Percentiles rank a stretch among this genome's conserved stretches.
Conservation (phyloP, 2,329 filamentous ascomycete genomes). For the Coniochaeta hoffmannii region DNA sequence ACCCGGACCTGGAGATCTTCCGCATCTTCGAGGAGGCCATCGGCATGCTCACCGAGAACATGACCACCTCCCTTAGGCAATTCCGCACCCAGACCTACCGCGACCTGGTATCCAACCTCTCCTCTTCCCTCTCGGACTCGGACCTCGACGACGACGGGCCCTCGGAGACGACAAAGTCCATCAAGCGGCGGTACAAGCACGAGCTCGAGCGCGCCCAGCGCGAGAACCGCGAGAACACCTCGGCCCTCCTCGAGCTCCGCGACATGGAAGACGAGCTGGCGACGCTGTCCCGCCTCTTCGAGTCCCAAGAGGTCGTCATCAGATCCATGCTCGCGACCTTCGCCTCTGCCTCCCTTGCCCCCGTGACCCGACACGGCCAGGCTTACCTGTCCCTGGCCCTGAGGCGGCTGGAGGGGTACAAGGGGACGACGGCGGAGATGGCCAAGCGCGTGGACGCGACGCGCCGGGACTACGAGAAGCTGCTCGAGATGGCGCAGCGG, state of each 20-base stretch:
- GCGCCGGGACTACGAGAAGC: slow-evolving; percentile 55
- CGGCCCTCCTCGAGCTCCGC: slow-evolving; percentile 52
- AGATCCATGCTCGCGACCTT: slow-evolving; percentile 38
- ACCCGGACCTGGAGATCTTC: slow-evolving; percentile 56
- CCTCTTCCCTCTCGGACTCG: slow-evolving; percentile 22
- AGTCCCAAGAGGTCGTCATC: slow-evolving; percentile 46
- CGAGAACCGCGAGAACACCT: slow-evolving; percentile 56
- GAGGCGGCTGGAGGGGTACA: slow-evolving; percentile 46
- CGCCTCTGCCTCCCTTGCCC: slow-evolving; percentile 25
- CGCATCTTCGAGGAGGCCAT: slow-evolving; percentile 61
- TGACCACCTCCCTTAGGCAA: slow-evolving; percentile 54
- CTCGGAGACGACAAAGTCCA: slow-evolving; percentile 30
- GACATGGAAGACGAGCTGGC: slow-evolving; percentile 58
- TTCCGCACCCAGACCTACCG: slow-evolving; percentile 52
- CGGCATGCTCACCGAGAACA: slow-evolving; percentile 55
- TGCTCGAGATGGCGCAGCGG: slow-evolving; percentile 60
- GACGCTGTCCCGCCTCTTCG: slow-evolving; percentile 48
- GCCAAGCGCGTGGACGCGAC: slow-evolving; percentile 47
- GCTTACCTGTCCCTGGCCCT: slow-evolving; percentile 46
- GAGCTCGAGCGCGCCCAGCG: slow-evolving; percentile 38
- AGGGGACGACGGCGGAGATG: slow-evolving; percentile 48
- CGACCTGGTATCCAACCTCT: slow-evolving; percentile 20
- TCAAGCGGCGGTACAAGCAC: slow-evolving; percentile 32
- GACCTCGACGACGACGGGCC: slow-evolving; percentile 20
- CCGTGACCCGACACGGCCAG: slow-evolving; percentile 36